phyloP scores from a whole-genome alignment of 345 rosid species.

The Eucalyptus brandiana region DNA sequence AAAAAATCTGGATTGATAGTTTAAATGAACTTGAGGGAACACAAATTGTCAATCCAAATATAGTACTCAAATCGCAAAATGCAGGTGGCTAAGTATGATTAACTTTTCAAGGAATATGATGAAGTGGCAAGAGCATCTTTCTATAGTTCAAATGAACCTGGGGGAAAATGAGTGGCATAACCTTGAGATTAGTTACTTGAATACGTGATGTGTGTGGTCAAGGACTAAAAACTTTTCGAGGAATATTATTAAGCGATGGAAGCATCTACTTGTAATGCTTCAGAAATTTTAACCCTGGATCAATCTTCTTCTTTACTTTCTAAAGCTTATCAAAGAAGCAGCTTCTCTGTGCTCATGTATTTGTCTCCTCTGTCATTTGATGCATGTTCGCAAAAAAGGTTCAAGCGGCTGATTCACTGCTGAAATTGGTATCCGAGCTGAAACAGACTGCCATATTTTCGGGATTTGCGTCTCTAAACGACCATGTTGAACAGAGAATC shows the following conservation, averaged over 20 bases:
- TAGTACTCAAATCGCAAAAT: not conserved
- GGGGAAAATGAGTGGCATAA: not conserved
- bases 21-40: not conserved
- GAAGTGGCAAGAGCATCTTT: not conserved
- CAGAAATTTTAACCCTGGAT: not conserved
- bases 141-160: not conserved
- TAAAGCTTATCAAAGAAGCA: no score
- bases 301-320: no score
- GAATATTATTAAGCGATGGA: not conserved
- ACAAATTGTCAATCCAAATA: not conserved
- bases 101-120: not conserved
- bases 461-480: constrained; percentile 88
- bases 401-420: constrained; percentile 84
- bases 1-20: no score
- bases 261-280: not conserved
- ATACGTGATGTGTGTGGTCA: not conserved
- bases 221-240: not conserved
- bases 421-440: constrained; percentile 77
- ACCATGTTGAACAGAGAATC: constrained; percentile 74
- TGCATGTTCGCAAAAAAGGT: constrained; percentile 20
- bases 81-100: not conserved
- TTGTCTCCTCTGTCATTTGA: not conserved
- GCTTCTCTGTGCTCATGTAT: no score
- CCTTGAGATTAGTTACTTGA: not conserved
- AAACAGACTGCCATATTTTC: constrained; percentile 89